Percentiles rank a stretch among this genome's conserved stretches.
phyloP scores from a whole-genome alignment of 768 basidiomycete species.

The Termitomyces sp. region DNA sequence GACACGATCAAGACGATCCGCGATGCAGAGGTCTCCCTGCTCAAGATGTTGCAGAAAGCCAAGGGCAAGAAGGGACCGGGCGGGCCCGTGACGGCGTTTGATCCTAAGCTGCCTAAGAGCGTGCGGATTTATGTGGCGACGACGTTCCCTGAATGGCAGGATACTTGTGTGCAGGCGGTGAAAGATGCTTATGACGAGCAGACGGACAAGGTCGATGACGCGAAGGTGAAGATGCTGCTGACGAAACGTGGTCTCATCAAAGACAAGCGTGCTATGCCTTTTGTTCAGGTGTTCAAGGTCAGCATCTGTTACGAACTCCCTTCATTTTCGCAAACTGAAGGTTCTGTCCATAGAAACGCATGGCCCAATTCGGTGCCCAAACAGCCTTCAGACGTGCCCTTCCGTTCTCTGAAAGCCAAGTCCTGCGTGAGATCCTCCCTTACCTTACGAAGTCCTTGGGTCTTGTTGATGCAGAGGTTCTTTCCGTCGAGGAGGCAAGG shows the following conservation, averaged over 20 bases:
- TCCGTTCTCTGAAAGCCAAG: constrained; percentile 78
- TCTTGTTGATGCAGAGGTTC: constrained; percentile 67
- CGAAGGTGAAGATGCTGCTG: constrained; percentile 66
- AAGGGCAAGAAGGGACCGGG: constrained; percentile 56
- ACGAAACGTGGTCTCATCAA: constrained; percentile 79
- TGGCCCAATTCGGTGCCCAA: constrained; percentile 68
- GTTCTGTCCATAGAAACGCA: constrained; percentile 60
- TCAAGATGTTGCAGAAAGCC: constrained; percentile 78
- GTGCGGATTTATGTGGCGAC: constrained; percentile 91
- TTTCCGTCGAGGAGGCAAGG: constrained; percentile 66
- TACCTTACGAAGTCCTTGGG: constrained; percentile 79
- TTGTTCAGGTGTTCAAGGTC: constrained; percentile 92
- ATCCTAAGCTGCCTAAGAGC: constrained; percentile 81
- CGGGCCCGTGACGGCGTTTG: constrained; percentile 52
- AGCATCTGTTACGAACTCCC: constrained; percentile 12
- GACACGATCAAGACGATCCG: constrained; percentile 88
- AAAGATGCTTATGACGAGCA: constrained; percentile 60
- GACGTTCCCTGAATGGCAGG: constrained; percentile 93
- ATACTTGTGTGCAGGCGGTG: constrained; percentile 71
- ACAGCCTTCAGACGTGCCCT: constrained; percentile 80
- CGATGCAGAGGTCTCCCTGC: constrained; percentile 74
- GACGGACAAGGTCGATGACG: constrained; percentile 76
- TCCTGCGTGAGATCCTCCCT: constrained; percentile 66
- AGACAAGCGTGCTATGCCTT: constrained; percentile 96
- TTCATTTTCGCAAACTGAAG: constrained; percentile 3